phyloP scores from a whole-genome alignment of 1,284 basidiomycete genomes.

The Tilletia caries region DNA sequence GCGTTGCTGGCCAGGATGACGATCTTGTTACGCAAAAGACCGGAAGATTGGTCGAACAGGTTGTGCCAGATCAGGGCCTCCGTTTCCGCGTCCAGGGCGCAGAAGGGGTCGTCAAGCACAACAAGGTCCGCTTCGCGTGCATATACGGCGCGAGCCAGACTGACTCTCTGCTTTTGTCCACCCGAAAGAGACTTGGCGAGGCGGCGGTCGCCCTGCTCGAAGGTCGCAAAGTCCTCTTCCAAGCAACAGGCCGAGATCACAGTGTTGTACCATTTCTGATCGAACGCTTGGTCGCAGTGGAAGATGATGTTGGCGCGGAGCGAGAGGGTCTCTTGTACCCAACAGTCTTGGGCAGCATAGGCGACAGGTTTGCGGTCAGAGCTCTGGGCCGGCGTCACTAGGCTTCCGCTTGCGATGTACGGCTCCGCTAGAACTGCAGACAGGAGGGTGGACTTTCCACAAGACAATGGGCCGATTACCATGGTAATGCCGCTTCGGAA shows the following conservation, averaged over 20 bases:
- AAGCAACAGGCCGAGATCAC: constrained; percentile 27
- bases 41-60: constrained; percentile 25
- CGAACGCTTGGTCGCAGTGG: not conserved
- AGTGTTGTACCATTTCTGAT: constrained; percentile 19
- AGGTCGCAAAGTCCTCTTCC: constrained; percentile 18
- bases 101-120: constrained; percentile 31
- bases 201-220: constrained; percentile 9
- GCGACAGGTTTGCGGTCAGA: not conserved
- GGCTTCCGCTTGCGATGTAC: not conserved
- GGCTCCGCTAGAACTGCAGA: constrained; percentile 28
- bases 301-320: constrained; percentile 35
- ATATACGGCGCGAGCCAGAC: constrained; percentile 33
- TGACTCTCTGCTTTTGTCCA: constrained; percentile 35
- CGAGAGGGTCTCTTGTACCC: constrained; percentile 24
- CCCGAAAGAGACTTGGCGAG: constrained; percentile 29
- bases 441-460: constrained; percentile 31
- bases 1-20: constrained; percentile 18
- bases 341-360: constrained; percentile 27
- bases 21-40: constrained; percentile 30
- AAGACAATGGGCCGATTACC: constrained; percentile 24
- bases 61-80: constrained; percentile 28
- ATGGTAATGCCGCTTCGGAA: constrained; percentile 14
- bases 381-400: not conserved
- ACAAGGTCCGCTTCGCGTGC: constrained; percentile 11
- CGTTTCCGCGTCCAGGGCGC: constrained; percentile 33